phyloP scores from a whole-genome alignment of 352 stramenopile species.

The Globisporangium barbulae region DNA sequence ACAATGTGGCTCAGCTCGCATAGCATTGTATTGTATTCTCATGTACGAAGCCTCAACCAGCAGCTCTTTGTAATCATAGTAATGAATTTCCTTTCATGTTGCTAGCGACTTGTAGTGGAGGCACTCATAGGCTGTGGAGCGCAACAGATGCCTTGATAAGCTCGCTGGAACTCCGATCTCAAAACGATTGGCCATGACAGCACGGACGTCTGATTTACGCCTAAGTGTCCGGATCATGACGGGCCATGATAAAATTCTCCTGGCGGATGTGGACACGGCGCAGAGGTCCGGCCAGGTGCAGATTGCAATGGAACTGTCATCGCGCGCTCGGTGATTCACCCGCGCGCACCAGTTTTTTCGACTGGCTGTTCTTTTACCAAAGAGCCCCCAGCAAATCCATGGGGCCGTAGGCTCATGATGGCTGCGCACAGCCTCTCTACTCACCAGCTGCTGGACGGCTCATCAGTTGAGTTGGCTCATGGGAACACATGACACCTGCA shows the following conservation, averaged over 20 bases:
- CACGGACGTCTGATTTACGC: not conserved
- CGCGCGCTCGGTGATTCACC: not conserved
- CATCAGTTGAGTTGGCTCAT: constrained; percentile 10
- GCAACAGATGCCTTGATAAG: too few relatives aligned
- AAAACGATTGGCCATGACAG: constrained; percentile 11
- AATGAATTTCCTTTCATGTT: too few relatives aligned
- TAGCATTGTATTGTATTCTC: too few relatives aligned
- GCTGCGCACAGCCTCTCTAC: constrained; percentile 3
- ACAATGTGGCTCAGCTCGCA: too few relatives aligned
- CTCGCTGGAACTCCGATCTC: too few relatives aligned
- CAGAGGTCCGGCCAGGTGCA: not conserved
- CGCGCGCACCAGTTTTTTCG: too few relatives aligned
- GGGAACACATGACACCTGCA: not conserved
- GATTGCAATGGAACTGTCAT: not conserved
- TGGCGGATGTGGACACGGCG: not conserved
- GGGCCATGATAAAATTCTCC: constrained; percentile 10
- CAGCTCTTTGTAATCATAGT: too few relatives aligned
- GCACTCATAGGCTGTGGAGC: too few relatives aligned
- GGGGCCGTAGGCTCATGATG: not conserved
- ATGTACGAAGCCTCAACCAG: too few relatives aligned
- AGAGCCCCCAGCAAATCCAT: not conserved
- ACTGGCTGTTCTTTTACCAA: too few relatives aligned
- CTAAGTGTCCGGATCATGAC: not conserved
- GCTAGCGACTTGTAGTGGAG: too few relatives aligned
- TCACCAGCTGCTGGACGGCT: not conserved